A percentile compares a stretch with the other conserved stretches of the same genome.
phyloP scores from a whole-genome alignment of 371 early-diverging fungal species.

The Syncephalastrum monosporum region DNA sequence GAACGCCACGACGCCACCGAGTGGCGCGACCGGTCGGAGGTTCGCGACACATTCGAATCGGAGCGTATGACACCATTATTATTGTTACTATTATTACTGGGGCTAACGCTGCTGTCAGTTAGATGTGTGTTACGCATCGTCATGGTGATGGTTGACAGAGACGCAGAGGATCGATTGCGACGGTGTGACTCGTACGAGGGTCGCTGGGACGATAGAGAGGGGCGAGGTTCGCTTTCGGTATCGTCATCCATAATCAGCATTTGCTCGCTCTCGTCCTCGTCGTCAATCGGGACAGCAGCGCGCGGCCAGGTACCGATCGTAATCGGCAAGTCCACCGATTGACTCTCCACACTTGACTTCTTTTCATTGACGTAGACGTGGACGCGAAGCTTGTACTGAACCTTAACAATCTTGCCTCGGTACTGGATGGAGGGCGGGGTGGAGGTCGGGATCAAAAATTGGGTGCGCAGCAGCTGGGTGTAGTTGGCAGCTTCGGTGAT shows the following conservation, averaged over 20 bases:
- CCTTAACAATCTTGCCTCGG: conserved; percentile 32
- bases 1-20: conserved; percentile 35
- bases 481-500: conserved; percentile 19
- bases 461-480: conserved; percentile 26
- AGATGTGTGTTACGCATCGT: conserved; percentile 9
- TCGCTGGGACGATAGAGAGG: conserved; percentile 4
- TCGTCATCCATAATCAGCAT: conserved; percentile 9
- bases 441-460: conserved; percentile 42
- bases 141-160: conserved; percentile 6
- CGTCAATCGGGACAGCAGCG: conserved; percentile 46
- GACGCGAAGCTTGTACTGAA: conserved; percentile 38
- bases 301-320: conserved; percentile 49
- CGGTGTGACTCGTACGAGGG: conserved; percentile 1
- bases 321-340: conserved; percentile 36
- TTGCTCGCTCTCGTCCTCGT: conserved; percentile 38
- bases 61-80: conserved; percentile 25
- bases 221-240: conserved; percentile 2
- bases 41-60: conserved; percentile 28
- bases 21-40: conserved; percentile 29
- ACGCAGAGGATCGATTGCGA: conserved; percentile 9
- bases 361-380: conserved; percentile 16
- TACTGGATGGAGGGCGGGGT: conserved; percentile 46
- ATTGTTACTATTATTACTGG: conserved; percentile 3
- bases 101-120: conserved; percentile 7
- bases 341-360: conserved; percentile 8